These are phyloP conservation scores for Monilinia fructigena DNA, from an alignment of 2,329 filamentous ascomycete species.

Conservation along the genomic window DNA sequence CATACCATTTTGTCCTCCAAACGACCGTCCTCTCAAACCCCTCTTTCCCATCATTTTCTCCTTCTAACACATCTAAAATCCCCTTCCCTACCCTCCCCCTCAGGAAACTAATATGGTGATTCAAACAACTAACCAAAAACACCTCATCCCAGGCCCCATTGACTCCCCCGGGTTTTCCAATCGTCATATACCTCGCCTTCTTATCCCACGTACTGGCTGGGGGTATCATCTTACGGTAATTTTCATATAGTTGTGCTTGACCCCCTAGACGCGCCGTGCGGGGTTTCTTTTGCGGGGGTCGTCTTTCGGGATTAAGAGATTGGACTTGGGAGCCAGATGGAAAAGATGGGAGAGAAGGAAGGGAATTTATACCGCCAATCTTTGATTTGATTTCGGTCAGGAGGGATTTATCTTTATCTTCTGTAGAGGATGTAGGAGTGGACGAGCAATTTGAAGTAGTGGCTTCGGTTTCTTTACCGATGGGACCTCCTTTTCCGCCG, in stretches of 20 bases:
- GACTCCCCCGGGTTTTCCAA: constrained; percentile 50
- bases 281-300: constrained; percentile 20
- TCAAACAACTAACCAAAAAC: constrained; percentile 59
- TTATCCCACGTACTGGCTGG: constrained; percentile 60
- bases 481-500: constrained; percentile 60
- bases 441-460: constrained; percentile 10
- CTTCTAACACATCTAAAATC: constrained; percentile 54
- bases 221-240: constrained; percentile 60
- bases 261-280: constrained; percentile 28
- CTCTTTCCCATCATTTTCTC: constrained; percentile 45
- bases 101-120: constrained; percentile 60
- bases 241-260: constrained; percentile 60
- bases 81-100: constrained; percentile 57
- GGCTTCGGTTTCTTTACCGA: constrained; percentile 52
- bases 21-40: constrained; percentile 47
- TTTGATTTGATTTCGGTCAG: constrained; percentile 26
- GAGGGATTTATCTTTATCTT: not conserved
- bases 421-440: not conserved
- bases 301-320: not conserved
- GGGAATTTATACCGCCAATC: constrained; percentile 29
- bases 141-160: constrained; percentile 61
- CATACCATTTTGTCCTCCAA: constrained; percentile 61
- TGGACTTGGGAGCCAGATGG: constrained; percentile 19
- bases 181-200: constrained; percentile 56
- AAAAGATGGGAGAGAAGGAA: not conserved